Evolutionary conservation across 116 monocot species (phyloP).

Genomic region (Zostera marina): DNA sequence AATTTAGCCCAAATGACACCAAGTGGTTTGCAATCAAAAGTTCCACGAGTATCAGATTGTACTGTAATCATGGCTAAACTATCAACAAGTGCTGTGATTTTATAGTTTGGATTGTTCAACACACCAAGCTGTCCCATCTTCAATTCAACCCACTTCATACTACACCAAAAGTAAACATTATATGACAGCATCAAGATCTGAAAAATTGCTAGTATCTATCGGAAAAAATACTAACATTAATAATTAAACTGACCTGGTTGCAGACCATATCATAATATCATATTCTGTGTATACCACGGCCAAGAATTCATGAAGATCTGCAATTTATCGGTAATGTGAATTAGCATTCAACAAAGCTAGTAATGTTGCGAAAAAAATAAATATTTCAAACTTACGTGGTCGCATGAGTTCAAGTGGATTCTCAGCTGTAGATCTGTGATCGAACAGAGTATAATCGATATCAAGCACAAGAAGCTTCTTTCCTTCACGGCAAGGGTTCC

Average conservation of each 20-base stretch:
- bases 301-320: slow-evolving; percentile 98
- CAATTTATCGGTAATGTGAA: background rate
- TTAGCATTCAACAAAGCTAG: background rate
- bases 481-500: slow-evolving; percentile 76
- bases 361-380: background rate
- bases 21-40: slow-evolving; percentile 95
- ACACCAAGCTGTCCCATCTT: slow-evolving; percentile 98
- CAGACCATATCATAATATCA: slow-evolving; percentile 98
- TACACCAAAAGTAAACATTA: slow-evolving; percentile 12
- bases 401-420: slow-evolving; percentile 94
- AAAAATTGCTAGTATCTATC: slow-evolving; percentile 1
- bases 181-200: background rate
- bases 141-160: slow-evolving; percentile 95
- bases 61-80: slow-evolving; percentile 96
- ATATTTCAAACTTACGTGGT: slow-evolving; percentile 44
- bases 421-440: slow-evolving; percentile 89
- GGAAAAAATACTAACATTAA: background rate
- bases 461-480: slow-evolving; percentile 96
- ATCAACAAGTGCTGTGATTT: slow-evolving; percentile 86
- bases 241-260: slow-evolving; percentile 53
- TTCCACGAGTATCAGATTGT: slow-evolving; percentile 58
- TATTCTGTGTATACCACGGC: slow-evolving; percentile 76
- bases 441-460: slow-evolving; percentile 95
- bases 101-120: slow-evolving; percentile 73
- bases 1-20: slow-evolving; percentile 88